These are phyloP conservation scores for Myxozyma neglecta DNA, from an alignment of 805 yeast genomes.

Conservation along the genomic window DNA sequence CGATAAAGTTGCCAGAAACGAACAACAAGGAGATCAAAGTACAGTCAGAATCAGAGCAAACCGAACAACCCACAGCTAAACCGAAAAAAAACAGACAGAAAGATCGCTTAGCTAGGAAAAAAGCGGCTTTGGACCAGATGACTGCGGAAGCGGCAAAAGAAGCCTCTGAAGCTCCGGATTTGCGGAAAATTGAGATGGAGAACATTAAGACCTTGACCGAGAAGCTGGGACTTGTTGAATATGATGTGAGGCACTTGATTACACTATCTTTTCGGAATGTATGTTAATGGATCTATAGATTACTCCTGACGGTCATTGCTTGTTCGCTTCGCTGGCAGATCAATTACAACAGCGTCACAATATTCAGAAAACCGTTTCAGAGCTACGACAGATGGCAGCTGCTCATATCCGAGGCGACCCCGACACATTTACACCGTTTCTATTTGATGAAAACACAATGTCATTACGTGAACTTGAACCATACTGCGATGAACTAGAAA, in stretches of 20 bases:
- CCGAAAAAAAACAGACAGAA: conserved; percentile 70
- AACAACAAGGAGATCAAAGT: not conserved
- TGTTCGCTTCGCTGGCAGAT: conserved; percentile 81
- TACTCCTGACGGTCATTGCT: conserved; percentile 89
- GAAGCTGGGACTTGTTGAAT: conserved; percentile 11
- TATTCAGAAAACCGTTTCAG: conserved; percentile 44
- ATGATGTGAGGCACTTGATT: conserved; percentile 17
- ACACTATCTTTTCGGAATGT: not conserved
- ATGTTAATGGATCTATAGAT: conserved; percentile 6
- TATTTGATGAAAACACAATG: conserved; percentile 76
- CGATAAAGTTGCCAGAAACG: not conserved
- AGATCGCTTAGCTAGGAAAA: conserved; percentile 75
- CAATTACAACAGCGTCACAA: conserved; percentile 62
- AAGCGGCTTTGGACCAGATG: conserved; percentile 63
- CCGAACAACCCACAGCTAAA: not conserved
- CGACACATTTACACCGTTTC: conserved; percentile 74
- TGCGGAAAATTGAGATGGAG: conserved; percentile 68
- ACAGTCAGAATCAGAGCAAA: not conserved
- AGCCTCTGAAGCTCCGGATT: conserved; percentile 64
- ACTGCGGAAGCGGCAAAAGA: conserved; percentile 70
- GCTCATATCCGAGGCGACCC: conserved; percentile 61
- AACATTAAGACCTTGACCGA: conserved; percentile 49
- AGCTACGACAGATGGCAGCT: conserved; percentile 66
- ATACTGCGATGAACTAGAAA: conserved; percentile 66
- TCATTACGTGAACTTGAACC: conserved; percentile 61